Conservation (phyloP, 2,329 filamentous ascomycete species). For the Aspergillus puulaauensis region DNA sequence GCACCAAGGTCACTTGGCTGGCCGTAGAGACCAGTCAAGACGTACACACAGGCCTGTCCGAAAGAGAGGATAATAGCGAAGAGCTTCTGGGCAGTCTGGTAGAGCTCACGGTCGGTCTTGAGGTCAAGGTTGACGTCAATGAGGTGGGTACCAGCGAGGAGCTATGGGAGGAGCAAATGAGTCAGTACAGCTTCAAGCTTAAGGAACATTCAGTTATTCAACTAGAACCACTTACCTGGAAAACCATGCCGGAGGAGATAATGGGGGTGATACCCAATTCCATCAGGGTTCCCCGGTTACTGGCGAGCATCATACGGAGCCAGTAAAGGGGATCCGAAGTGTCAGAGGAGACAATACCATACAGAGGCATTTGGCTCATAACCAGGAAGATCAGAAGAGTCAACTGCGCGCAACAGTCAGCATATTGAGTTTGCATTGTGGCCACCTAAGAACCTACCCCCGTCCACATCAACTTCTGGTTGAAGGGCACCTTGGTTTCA, state of each 20-base stretch:
- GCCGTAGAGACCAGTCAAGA: conserved; percentile 96
- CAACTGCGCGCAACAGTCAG: conserved; percentile 49
- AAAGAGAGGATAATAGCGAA: conserved; percentile 97
- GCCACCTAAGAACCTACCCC: conserved; percentile 51
- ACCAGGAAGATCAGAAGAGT: conserved; percentile 98
- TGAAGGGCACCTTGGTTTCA: conserved; percentile 98
- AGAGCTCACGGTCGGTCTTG: conserved; percentile 98
- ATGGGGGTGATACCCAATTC: conserved; percentile 97
- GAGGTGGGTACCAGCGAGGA: conserved; percentile 97
- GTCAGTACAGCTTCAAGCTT: conserved; percentile 15
- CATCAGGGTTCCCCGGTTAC: conserved; percentile 96
- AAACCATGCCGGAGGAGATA: conserved; percentile 99
- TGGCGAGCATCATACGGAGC: conserved; percentile 99
- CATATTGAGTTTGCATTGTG: conserved; percentile 14
- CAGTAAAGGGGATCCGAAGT: conserved; percentile 99
- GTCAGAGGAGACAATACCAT: conserved; percentile 98
- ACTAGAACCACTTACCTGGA: conserved; percentile 62
- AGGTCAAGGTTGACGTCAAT: conserved; percentile 99
- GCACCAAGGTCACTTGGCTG: conserved; percentile 94
- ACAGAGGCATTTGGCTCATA: conserved; percentile 99
- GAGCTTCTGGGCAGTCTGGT: conserved; percentile 99
- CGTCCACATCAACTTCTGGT: conserved; percentile 97
- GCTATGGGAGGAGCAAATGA: conserved; percentile 44
- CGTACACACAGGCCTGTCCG: conserved; percentile 96
- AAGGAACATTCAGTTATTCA: neutral